Evolutionary conservation across 148 eudicot species (phyloP), one percentile per base, ranked within the genome.

Genomic region (Tetragonia tetragonoides): DNA sequence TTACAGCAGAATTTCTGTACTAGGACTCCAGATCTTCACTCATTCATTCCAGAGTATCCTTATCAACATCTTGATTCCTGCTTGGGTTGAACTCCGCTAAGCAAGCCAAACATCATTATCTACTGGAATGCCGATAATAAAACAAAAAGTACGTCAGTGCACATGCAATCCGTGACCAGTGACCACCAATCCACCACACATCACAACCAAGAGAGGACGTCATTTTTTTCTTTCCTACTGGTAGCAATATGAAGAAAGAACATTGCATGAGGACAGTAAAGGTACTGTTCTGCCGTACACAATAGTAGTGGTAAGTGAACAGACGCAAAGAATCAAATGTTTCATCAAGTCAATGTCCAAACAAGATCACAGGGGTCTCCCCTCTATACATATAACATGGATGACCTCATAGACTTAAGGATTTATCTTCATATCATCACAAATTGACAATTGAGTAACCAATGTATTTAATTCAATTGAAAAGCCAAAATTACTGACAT

Each of bases 21-120:
- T 79, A 42, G 73, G 53, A 73, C 62, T 79, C 70, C 53, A 49
- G 44, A 78, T 78, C 59, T 74, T 64, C 24, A 18, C 47, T 62
- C 12, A 16, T 39, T 62, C 59, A 53, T 7, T 46, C 67, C 24
- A 57, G 61, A 47, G 28, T 53, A 24, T 62, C 46, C 61, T 37
- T 37, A 21, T 70, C 79, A 75, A 65, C 77, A 78, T 82, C 82
- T 70, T 56, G 85, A 78, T 63, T 78, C 75, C 79, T 53, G 79
- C 76, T 79, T 83, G 28, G 85, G 82, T 75, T 83, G 81, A 44
- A 83, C 61, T 70, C 79, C 82, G 44, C 49, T 51, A 53, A 49
- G 73, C 76, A 61, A 39, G 56, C 75, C 84, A 40, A 73, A 72
- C 56, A 75, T 73, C 81, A 56, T 80, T 68, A 68, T 77, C 74